phyloP scores from a whole-genome alignment of 345 rosid species.

The Populus euphratica region DNA sequence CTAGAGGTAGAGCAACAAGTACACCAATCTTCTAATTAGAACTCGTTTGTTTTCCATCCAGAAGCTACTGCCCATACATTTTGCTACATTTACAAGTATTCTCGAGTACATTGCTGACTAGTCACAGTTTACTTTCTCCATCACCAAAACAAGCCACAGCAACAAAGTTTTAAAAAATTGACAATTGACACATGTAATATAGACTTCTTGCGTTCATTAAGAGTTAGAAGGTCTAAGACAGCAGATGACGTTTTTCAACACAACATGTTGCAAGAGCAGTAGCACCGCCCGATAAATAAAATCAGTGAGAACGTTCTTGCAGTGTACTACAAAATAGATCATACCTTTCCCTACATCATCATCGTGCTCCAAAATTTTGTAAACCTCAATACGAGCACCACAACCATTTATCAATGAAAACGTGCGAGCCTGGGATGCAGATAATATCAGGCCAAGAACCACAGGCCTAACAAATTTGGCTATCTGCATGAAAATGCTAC shows the following conservation, averaged over 20 bases:
- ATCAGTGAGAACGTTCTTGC: neutral
- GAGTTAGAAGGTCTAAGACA: neutral
- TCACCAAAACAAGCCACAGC: neutral
- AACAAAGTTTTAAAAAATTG: neutral
- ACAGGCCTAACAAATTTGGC: conserved; percentile 70
- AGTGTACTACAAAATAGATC: neutral
- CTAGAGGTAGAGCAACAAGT: neutral
- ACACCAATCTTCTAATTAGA: neutral
- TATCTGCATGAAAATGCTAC: conserved; percentile 45
- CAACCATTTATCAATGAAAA: conserved; percentile 85
- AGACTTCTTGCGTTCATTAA: neutral
- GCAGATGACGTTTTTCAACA: neutral
- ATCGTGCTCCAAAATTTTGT: conserved; percentile 87
- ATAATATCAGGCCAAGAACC: conserved; percentile 67
- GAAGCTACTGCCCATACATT: neutral
- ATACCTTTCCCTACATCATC: conserved; percentile 74
- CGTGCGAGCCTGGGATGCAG: conserved; percentile 84
- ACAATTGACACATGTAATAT: neutral
- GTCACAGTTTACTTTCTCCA: neutral
- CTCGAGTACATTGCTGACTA: neutral
- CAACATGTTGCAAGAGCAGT: neutral
- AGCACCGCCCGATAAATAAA: neutral
- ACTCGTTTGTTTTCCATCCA: neutral
- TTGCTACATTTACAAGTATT: neutral
- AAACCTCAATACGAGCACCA: conserved; percentile 51